Base-by-base conservation (phyloP, 257 asterid species). In the Capsicum baccatum region DNA sequence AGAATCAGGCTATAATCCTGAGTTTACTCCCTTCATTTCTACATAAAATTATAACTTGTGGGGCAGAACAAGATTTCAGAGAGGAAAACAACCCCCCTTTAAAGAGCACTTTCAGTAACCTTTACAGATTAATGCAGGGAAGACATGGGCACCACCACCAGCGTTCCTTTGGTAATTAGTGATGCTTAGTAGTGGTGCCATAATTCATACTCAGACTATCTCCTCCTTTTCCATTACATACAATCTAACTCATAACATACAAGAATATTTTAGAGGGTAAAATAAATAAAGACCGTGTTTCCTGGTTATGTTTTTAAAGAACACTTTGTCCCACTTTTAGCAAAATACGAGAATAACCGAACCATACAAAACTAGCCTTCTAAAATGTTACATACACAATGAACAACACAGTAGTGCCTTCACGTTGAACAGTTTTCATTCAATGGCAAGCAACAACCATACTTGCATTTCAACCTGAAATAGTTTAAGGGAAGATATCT, bases 401-500 rank as follows among this genome's bases (percentile, higher is more conserved):
- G 81, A 78, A 76, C 26, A 52, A 26, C 52, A 76, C 64, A 78
- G 26, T 54, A 26, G 19, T 26, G 64, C 64, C 64, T 78, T 26
- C 81, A 8, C 0, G 7, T 26, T 76, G 81, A 76, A 54, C 48
- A 54, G 42, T 14, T 78, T 37, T 70, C n/a, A 6, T 82, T 54
- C 67, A 73, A 26, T 54, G 48, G 15, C 48, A 76, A 12, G 48
- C 26, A 76, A 52, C 47, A 54, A 54, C 0, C 50, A 78, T 33
- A 54, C 26, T 26, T 54, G 15, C 64, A 14, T 78, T 21, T 54
- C 50, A 78, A 26, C 16, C 81, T 26, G 62, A 78, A 14, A 60
- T 26, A 39, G 81, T 50, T 37, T n/a, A 21, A 84, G 85, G 74
- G 33, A 67, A 35, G 83, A 87, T 55, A 67, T 70, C 88, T 93